Evolutionary conservation across 345 rosid genomes (phyloP).

Genomic region (Streptanthus diversifolius): DNA sequence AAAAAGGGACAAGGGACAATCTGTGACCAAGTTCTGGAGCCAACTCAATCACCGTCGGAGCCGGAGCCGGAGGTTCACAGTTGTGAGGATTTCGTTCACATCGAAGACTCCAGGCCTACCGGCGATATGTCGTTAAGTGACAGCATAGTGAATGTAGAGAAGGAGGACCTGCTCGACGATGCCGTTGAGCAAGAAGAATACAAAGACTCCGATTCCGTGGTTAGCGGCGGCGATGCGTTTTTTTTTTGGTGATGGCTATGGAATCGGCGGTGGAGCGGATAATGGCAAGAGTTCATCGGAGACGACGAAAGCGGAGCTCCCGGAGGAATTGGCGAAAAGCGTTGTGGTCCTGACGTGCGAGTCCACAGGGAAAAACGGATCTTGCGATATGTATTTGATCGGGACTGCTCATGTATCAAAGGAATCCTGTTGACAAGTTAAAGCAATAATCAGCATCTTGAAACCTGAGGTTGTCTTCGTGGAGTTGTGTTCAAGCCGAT

Average conservation of each 20-base stretch:
- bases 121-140: conserved; percentile 50
- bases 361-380: conserved; percentile 62
- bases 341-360: conserved; percentile 74
- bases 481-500: conserved; percentile 87
- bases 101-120: conserved; percentile 56
- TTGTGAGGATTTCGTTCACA: conserved; percentile 68
- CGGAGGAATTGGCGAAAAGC: conserved; percentile 63
- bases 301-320: conserved; percentile 41
- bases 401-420: conserved; percentile 94
- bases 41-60: conserved; percentile 37
- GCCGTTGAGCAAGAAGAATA: not conserved
- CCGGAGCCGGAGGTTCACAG: conserved; percentile 29
- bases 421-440: conserved; percentile 51
- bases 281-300: conserved; percentile 24
- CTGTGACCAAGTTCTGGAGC: too few relatives aligned
- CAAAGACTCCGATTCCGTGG: conserved; percentile 19
- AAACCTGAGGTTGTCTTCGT: conserved; percentile 97
- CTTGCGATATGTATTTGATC: conserved; percentile 76
- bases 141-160: conserved; percentile 71
- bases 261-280: not conserved
- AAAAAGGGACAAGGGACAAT: too few relatives aligned
- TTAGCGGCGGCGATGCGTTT: not conserved
- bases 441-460: conserved; percentile 66
- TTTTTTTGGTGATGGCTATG: not conserved
- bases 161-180: conserved; percentile 35